phyloP scores from a whole-genome alignment of 768 basidiomycete species.

The Tremella yokohamensis region DNA sequence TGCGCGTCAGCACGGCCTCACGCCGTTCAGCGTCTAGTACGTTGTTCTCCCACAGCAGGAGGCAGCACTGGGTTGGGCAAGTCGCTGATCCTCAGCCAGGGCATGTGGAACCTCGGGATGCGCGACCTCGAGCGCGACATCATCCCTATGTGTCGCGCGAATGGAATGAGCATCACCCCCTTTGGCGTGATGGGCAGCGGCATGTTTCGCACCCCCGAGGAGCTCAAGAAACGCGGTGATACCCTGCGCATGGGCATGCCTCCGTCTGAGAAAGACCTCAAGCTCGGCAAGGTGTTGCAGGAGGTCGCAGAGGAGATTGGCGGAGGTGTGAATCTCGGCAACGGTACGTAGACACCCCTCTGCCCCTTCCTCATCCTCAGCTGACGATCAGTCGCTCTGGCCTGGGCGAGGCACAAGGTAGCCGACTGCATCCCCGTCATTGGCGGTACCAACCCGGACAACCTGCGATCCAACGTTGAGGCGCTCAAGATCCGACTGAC shows the following conservation, averaged over 20 bases:
- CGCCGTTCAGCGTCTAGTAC: constrained; percentile 60
- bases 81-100: constrained; percentile 25
- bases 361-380: too few relatives aligned
- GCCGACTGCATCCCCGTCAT: constrained; percentile 41
- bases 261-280: constrained; percentile 16
- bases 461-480: constrained; percentile 27
- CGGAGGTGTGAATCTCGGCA: constrained; percentile 17
- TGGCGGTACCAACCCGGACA: constrained; percentile 37
- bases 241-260: constrained; percentile 14
- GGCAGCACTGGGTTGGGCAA: too few relatives aligned
- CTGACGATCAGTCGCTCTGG: constrained; percentile 33
- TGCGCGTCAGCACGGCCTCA: constrained; percentile 56
- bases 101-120: constrained; percentile 23
- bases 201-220: constrained; percentile 40
- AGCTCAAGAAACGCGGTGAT: constrained; percentile 24
- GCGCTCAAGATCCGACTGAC: constrained; percentile 33
- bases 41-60: constrained; percentile 33
- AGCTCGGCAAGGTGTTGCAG: constrained; percentile 24
- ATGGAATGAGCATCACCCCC: constrained; percentile 14
- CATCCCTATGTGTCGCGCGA: constrained; percentile 52
- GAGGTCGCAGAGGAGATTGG: constrained; percentile 43
- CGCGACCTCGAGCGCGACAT: constrained; percentile 60
- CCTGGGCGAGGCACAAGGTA: constrained; percentile 30
- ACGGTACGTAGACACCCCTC: constrained; percentile 6
- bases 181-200: constrained; percentile 52